Evolutionary conservation across 805 yeast genomes (phyloP).

Genomic region (Teunomyces aglyptinius): DNA sequence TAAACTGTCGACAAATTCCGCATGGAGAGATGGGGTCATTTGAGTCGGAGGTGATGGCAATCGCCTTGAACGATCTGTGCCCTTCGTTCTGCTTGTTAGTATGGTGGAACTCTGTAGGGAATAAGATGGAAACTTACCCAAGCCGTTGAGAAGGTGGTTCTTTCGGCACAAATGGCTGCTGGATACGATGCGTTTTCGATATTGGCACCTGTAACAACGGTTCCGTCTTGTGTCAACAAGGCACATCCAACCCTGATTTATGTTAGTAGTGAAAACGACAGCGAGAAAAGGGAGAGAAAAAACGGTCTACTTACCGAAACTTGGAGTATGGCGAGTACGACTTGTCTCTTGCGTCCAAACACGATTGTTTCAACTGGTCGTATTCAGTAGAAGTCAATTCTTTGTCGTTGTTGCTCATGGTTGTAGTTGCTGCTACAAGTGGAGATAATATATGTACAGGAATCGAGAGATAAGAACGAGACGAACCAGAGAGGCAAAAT

Average conservation of each 20-base stretch:
- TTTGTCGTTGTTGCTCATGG: constrained; percentile 12
- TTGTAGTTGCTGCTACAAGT: background rate
- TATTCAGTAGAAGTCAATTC: constrained; percentile 22
- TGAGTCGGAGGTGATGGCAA: constrained; percentile 67
- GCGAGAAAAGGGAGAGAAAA: too few species aligned
- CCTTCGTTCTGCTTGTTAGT: constrained; percentile 33
- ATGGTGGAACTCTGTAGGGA: too few species aligned
- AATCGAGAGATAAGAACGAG: background rate
- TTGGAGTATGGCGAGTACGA: constrained; percentile 74
- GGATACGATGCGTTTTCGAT: constrained; percentile 93
- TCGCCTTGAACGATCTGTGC: constrained; percentile 46
- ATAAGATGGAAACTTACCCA: constrained; percentile 30
- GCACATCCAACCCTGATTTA: constrained; percentile 72
- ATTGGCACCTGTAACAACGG: constrained; percentile 70
- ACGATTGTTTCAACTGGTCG: constrained; percentile 23
- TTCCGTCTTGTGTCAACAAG: constrained; percentile 51
- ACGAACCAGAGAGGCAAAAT: too few species aligned
- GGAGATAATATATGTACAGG: background rate
- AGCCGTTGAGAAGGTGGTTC: constrained; percentile 36
- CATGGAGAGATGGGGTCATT: constrained; percentile 74
- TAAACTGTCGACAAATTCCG: constrained; percentile 89
- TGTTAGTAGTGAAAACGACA: constrained; percentile 11
- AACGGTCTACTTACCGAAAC: constrained; percentile 41
- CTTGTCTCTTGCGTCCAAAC: constrained; percentile 43
- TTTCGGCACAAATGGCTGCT: constrained; percentile 42